Evolutionary conservation across 164 flowering plant species (phyloP).

Genomic region (Houttuynia cordata): DNA sequence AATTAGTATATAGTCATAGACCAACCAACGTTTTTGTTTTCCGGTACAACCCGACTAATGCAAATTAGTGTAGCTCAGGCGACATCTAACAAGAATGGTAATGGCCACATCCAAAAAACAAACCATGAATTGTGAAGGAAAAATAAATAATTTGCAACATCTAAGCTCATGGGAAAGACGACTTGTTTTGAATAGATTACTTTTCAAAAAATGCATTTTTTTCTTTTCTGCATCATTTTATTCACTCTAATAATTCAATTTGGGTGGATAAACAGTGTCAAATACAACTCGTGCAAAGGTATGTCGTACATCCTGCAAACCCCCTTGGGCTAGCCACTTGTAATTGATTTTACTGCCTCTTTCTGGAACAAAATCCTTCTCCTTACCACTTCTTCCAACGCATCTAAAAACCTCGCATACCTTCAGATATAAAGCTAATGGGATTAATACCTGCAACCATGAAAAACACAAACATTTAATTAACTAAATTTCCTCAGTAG

Average conservation of each 20-base stretch:
- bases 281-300: conserved; percentile 76
- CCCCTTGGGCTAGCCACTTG: conserved; percentile 45
- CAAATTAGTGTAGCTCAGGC: too few species aligned
- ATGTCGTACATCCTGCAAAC: conserved; percentile 50
- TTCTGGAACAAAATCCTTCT: conserved; percentile 35
- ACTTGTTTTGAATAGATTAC: too few species aligned
- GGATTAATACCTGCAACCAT: conserved; percentile 57
- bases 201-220: background rate
- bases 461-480: background rate
- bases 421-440: conserved; percentile 30
- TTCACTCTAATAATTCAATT: background rate
- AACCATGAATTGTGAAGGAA: too few species aligned
- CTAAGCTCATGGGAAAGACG: too few species aligned
- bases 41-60: too few species aligned
- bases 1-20: too few species aligned
- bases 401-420: conserved; percentile 56
- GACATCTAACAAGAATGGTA: too few species aligned
- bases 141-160: too few species aligned
- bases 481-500: too few species aligned
- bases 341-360: conserved; percentile 53
- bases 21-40: too few species aligned
- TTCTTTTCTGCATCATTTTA: background rate
- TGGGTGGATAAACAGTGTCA: conserved; percentile 52
- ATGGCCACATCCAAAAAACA: too few species aligned
- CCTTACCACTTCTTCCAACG: conserved; percentile 21